Percentiles rank a stretch among this genome's conserved stretches.
These are phyloP conservation scores for Ophiostoma quercus DNA, from an alignment of 2,329 filamentous ascomycete species.

Conservation along the genomic window DNA sequence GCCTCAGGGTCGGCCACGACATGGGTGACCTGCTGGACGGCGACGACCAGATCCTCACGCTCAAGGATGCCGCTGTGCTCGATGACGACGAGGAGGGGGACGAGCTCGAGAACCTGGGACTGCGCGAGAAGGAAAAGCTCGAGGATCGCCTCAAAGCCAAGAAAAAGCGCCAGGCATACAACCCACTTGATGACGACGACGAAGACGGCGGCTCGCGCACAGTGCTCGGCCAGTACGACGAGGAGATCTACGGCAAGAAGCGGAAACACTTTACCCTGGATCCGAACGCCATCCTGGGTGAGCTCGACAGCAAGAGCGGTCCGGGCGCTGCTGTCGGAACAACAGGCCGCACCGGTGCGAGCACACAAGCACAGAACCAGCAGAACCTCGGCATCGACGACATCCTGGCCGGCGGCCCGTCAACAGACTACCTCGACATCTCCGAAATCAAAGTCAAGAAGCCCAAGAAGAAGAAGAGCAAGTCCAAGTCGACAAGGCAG, in stretches of 20 bases:
- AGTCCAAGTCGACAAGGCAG: slow-evolving; percentile 69
- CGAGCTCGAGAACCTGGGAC: slow-evolving; percentile 72
- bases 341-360: background rate
- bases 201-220: slow-evolving; percentile 60
- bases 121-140: slow-evolving; percentile 67
- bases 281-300: slow-evolving; percentile 63
- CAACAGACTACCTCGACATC: slow-evolving; percentile 83
- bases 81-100: slow-evolving; percentile 82
- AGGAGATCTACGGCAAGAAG: slow-evolving; percentile 89
- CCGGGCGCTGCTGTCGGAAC: background rate
- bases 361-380: background rate
- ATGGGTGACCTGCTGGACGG: slow-evolving; percentile 72
- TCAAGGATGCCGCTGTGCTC: slow-evolving; percentile 88
- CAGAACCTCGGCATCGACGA: slow-evolving; percentile 56
- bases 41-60: slow-evolving; percentile 81
- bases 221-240: slow-evolving; percentile 87
- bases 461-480: slow-evolving; percentile 74
- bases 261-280: slow-evolving; percentile 82
- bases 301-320: slow-evolving; percentile 43
- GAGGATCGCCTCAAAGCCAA: slow-evolving; percentile 76
- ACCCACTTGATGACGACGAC: slow-evolving; percentile 63
- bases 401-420: slow-evolving; percentile 58
- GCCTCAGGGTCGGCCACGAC: slow-evolving; percentile 88
- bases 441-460: slow-evolving; percentile 91
- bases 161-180: slow-evolving; percentile 84